Evolutionary conservation across 2,329 filamentous ascomycete species (phyloP).

Genomic region (Aspergillus ochraceus): DNA sequence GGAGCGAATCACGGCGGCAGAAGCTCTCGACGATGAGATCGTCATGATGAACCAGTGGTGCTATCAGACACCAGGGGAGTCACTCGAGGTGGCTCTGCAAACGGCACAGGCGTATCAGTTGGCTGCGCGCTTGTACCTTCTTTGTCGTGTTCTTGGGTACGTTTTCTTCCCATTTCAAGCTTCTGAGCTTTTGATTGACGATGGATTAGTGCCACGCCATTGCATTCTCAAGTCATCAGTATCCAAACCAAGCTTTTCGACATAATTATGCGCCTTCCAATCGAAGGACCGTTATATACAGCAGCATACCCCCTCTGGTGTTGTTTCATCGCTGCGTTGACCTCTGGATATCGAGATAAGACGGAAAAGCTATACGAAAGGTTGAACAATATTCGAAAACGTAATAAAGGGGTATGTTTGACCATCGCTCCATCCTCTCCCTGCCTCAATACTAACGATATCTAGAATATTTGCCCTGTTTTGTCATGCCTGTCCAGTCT

Average conservation of each 20-base stretch:
- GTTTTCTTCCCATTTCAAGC: not conserved
- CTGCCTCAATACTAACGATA: not conserved
- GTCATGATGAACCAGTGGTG: not conserved
- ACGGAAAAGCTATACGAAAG: not conserved
- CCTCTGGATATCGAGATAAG: not conserved
- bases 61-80: not conserved
- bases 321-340: not conserved
- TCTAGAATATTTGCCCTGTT: not conserved
- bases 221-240: not conserved
- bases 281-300: not conserved
- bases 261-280: not conserved
- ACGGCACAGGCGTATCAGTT: not conserved
- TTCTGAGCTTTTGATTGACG: not conserved
- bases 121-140: not conserved
- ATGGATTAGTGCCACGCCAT: not conserved
- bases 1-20: not conserved
- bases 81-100: not conserved
- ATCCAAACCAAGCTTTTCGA: not conserved
- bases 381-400: not conserved
- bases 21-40: not conserved
- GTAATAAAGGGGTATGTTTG: not conserved
- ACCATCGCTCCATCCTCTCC: not conserved
- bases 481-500: not conserved
- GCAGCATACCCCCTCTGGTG: not conserved
- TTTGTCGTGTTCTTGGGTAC: not conserved